These are phyloP conservation scores for Gaultheria prostrata DNA, from an alignment of 148 eudicot genomes.

Conservation along the genomic window DNA sequence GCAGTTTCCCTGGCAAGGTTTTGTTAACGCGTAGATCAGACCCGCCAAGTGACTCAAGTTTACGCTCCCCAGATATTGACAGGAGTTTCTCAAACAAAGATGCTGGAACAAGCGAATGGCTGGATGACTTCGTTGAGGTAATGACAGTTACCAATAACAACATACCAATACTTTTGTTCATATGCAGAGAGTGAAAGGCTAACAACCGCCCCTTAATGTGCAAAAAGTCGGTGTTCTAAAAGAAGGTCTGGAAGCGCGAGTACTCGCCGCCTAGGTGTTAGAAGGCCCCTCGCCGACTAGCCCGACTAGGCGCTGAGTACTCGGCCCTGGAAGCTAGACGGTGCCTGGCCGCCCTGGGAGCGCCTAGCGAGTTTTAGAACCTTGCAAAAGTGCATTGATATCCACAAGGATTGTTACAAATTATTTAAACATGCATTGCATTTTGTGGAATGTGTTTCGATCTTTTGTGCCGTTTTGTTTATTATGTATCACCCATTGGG, in stretches of 20 bases:
- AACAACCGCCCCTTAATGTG: not conserved
- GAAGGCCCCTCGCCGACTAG: no score
- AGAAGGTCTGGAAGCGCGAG: no score
- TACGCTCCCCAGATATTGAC: constrained; percentile 46
- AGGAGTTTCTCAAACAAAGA: constrained; percentile 64
- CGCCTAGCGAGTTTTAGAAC: no score
- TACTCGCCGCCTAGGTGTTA: no score
- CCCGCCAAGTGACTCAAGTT: constrained; percentile 49
- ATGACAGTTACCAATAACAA: constrained; percentile 14
- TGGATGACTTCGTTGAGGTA: constrained; percentile 60
- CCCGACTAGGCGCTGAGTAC: no score
- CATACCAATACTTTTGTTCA: not conserved
- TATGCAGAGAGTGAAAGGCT: not conserved
- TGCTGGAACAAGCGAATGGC: constrained; percentile 48
- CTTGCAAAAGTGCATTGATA: not conserved
- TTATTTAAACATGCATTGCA: not conserved
- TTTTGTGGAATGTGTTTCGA: not conserved
- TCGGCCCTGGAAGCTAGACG: no score
- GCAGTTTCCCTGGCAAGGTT: constrained; percentile 95
- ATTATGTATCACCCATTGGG: not conserved
- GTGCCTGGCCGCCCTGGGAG: no score
- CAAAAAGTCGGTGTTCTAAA: no score
- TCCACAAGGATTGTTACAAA: not conserved
- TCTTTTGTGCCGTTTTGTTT: not conserved
- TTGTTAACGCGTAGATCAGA: constrained; percentile 73